Evolutionary conservation across 2,329 filamentous ascomycete genomes (phyloP).

Genomic region (Ascochyta lentis): DNA sequence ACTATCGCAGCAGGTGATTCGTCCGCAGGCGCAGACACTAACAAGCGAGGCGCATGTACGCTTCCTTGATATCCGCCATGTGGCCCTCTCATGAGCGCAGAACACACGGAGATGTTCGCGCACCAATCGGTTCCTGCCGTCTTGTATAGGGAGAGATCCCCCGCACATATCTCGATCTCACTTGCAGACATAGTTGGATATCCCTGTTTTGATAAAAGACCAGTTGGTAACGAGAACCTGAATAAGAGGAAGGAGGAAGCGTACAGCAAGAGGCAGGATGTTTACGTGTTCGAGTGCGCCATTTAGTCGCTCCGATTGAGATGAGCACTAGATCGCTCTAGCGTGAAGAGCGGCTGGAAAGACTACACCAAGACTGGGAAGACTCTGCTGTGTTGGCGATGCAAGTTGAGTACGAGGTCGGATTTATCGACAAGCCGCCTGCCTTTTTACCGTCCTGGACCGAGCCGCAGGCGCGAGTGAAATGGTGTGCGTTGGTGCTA

Average conservation of each 20-base stretch:
- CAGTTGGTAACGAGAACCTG: not conserved
- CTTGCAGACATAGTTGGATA: not conserved
- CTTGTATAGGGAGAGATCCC: not conserved
- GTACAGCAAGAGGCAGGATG: not conserved
- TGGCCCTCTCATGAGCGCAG: slow-evolving; percentile 6
- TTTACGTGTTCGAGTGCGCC: not conserved
- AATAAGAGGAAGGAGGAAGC: not conserved
- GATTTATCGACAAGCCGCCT: slow-evolving; percentile 8
- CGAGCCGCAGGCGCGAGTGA: slow-evolving; percentile 13
- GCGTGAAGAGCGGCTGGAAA: not conserved
- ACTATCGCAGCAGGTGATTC: not conserved
- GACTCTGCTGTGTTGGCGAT: slow-evolving; percentile 14
- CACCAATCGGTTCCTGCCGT: slow-evolving; percentile 7
- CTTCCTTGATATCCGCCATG: slow-evolving; percentile 7
- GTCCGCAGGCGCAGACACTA: slow-evolving; percentile 8
- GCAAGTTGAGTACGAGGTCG: slow-evolving; percentile 9
- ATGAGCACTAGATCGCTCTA: slow-evolving; percentile 2
- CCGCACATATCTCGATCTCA: not conserved
- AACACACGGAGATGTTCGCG: slow-evolving; percentile 5
- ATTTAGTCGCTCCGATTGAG: slow-evolving; percentile 8
- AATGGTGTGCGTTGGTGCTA: slow-evolving; percentile 3
- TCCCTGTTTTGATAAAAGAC: not conserved
- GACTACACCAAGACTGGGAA: slow-evolving; percentile 12
- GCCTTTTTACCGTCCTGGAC: slow-evolving; percentile 15
- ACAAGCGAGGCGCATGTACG: slow-evolving; percentile 8